Conservation (phyloP, 2,329 filamentous ascomycete genomes). For the Monilinia laxa region DNA sequence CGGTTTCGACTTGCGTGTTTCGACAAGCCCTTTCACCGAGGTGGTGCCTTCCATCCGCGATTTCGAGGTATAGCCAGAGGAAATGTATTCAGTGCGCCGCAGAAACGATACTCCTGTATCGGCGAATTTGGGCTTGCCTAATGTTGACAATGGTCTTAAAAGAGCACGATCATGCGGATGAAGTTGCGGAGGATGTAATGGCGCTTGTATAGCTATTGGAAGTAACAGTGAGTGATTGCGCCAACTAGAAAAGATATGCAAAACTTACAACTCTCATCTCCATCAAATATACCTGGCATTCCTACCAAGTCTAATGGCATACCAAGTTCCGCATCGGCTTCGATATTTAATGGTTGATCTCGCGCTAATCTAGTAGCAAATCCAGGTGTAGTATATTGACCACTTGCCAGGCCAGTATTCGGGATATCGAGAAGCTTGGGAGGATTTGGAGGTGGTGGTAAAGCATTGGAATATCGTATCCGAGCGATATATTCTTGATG, state of each 20-base stretch:
- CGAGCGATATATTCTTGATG: constrained; percentile 98
- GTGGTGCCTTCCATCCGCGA: constrained; percentile 51
- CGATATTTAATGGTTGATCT: constrained; percentile 92
- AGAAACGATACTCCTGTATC: constrained; percentile 87
- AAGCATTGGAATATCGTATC: constrained; percentile 91
- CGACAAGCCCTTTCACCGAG: constrained; percentile 50
- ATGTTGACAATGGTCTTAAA: constrained; percentile 75
- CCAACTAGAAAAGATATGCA: constrained; percentile 24
- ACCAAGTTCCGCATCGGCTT: constrained; percentile 94
- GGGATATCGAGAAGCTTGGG: constrained; percentile 97
- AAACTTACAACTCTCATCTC: constrained; percentile 82
- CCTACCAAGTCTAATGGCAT: constrained; percentile 97
- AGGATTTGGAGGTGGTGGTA: constrained; percentile 89
- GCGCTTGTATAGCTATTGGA: constrained; percentile 73
- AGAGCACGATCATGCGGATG: constrained; percentile 84
- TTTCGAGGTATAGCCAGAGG: constrained; percentile 53
- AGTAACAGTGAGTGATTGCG: constrained; percentile 31
- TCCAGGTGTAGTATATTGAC: constrained; percentile 84
- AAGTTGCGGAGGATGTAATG: constrained; percentile 66
- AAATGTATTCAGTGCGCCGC: constrained; percentile 93
- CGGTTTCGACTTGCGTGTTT: constrained; percentile 44
- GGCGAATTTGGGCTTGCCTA: constrained; percentile 78
- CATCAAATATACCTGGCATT: constrained; percentile 91
- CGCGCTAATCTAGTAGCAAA: constrained; percentile 87
- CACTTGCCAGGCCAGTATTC: constrained; percentile 81